Evolutionary conservation across 2,329 filamentous ascomycete genomes (phyloP).

Genomic region (Rhynchosporium agropyri): DNA sequence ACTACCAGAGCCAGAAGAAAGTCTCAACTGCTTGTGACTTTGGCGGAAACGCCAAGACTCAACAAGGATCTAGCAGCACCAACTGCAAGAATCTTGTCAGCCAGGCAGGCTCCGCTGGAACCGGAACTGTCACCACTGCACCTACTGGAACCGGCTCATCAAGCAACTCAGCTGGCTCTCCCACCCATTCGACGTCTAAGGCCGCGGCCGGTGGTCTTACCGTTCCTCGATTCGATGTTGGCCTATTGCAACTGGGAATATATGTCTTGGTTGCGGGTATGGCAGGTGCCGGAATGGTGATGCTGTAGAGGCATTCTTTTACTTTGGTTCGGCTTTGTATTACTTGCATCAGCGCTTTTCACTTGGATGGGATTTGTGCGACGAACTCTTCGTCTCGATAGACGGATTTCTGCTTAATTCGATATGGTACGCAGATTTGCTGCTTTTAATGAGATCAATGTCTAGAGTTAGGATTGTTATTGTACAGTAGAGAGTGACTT

Average conservation of each 20-base stretch:
- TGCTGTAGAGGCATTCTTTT: constrained; percentile 49
- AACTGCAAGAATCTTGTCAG: constrained; percentile 62
- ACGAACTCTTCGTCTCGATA: not conserved
- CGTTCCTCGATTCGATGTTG: constrained; percentile 50
- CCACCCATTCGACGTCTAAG: constrained; percentile 31
- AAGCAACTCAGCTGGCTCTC: constrained; percentile 36
- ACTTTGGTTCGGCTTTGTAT: constrained; percentile 16
- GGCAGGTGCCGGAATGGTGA: constrained; percentile 56
- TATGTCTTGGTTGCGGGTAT: constrained; percentile 54
- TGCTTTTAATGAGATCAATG: not conserved
- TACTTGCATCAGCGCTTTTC: constrained; percentile 22
- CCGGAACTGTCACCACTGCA: constrained; percentile 54
- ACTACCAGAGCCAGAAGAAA: constrained; percentile 63
- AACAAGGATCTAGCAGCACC: constrained; percentile 49
- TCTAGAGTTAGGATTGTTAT: not conserved
- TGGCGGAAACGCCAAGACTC: constrained; percentile 63
- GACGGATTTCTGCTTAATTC: not conserved
- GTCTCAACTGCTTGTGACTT: constrained; percentile 69
- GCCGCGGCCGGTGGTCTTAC: constrained; percentile 47
- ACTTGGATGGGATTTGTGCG: constrained; percentile 15
- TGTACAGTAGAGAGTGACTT: constrained; percentile 4
- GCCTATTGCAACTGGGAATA: constrained; percentile 50
- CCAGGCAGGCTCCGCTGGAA: constrained; percentile 64
- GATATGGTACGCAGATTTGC: no score
- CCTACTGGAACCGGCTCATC: constrained; percentile 43